phyloP scores from a whole-genome alignment of 1,284 basidiomycete species.

The Malassezia sp. region DNA sequence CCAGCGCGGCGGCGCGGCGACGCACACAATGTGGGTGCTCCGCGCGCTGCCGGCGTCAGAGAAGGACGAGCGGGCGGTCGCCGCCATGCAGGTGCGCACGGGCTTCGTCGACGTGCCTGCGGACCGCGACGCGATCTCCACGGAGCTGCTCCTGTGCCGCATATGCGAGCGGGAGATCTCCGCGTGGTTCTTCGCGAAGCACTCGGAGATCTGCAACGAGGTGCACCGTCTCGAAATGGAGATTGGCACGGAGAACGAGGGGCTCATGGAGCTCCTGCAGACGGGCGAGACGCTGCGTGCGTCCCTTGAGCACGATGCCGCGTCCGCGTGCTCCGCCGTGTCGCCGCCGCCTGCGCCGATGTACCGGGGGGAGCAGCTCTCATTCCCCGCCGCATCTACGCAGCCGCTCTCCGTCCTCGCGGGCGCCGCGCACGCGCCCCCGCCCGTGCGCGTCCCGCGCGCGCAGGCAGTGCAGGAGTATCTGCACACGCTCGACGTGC shows the following conservation, averaged over 20 bases:
- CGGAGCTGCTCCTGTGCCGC: conserved; percentile 82
- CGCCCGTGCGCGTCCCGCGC: conserved; percentile 6
- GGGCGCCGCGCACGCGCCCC: conserved; percentile 2
- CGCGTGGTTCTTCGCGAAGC: conserved; percentile 99
- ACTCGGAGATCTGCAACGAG: conserved; percentile 97
- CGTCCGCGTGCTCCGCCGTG: conserved; percentile 2
- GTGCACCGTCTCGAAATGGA: conserved; percentile 92
- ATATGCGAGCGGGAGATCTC: conserved; percentile 96
- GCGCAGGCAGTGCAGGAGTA: background rate
- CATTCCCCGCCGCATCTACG: conserved; percentile 30
- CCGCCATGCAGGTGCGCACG: background rate
- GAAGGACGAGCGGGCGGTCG: background rate
- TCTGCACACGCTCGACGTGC: background rate
- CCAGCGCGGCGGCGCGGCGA: conserved; percentile 70
- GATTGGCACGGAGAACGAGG: conserved; percentile 85
- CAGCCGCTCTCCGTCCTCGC: conserved; percentile 46
- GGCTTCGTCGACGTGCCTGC: conserved; percentile 14
- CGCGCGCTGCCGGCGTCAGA: background rate
- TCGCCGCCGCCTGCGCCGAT: conserved; percentile 50
- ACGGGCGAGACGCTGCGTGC: conserved; percentile 50
- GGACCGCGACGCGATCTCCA: conserved; percentile 31
- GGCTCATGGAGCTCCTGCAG: conserved; percentile 69
- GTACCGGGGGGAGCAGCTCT: conserved; percentile 68
- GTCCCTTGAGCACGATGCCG: conserved; percentile 23
- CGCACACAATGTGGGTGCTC: conserved; percentile 99